Base-by-base conservation (phyloP, 148 eudicot genomes). In the Camellia granthamiana region DNA sequence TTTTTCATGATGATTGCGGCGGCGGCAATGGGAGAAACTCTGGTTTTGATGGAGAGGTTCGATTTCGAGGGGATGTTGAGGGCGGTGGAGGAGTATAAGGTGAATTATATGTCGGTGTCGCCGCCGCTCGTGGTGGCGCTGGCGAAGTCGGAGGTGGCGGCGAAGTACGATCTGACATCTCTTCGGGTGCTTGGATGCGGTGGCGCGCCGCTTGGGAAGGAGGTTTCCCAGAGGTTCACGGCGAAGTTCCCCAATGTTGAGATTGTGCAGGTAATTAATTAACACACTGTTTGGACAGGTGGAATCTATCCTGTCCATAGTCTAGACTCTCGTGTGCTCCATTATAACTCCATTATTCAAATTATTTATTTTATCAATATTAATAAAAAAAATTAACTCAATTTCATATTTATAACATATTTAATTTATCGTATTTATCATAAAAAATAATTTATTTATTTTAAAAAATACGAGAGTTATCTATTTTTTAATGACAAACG, bases 201-300 rank as follows among this genome's bases (percentile, higher is more conserved):
- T 23, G 99, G 99, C 1, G 99, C 99, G n/a, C 95, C 99, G 75
- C 89, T 96, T 0, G 93, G 99, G 7, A 89, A 89, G 84, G 94
- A 92, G 68, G 91, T 85, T 18, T 79, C 92, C 3, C 79, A 86
- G 77, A 78, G 85, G 73, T 92, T 96, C 62, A 82, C 65, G 72
- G 84, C 84, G 8, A 85, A 86, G 58, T 96, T 93, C 60, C 98
- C 99, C 9, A 13, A 82, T 11, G 86, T 90, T 52, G 89, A 88
- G 69, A 76, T 94, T 18, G 21, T 69, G 0, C 97, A 94, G 94
- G 97, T 91, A 85, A n/a, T 30, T 30, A 30, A 30, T 30, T 30
- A 1, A 30, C 38, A 30, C 38, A 30, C 38, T 30, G 38, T 30
- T 30, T 49, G 3, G 52, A 30, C 38, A 49, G 52, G 52, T 49